These are phyloP conservation scores for Penicillium thymicola DNA, from an alignment of 2,329 filamentous ascomycete species.

Conservation along the genomic window DNA sequence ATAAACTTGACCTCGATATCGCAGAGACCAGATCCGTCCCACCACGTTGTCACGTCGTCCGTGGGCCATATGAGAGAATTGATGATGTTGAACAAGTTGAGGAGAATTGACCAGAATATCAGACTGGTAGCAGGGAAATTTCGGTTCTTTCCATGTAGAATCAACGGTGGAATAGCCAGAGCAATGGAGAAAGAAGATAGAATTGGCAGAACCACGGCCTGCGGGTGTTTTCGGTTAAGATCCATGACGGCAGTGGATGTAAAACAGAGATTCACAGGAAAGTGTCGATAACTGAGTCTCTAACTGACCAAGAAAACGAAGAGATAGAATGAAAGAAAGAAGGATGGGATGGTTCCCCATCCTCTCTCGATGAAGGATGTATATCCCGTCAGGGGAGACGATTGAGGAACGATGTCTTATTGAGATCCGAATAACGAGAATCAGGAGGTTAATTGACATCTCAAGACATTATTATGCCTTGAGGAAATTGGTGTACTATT, in stretches of 20 bases:
- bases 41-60: slow-evolving; percentile 55
- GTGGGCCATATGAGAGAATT: slow-evolving; percentile 65
- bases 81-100: slow-evolving; percentile 57
- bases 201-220: slow-evolving; percentile 46
- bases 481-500: neutral
- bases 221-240: slow-evolving; percentile 19
- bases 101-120: slow-evolving; percentile 54
- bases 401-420: slow-evolving; percentile 4
- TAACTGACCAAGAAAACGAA: neutral
- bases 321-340: neutral
- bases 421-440: slow-evolving; percentile 4
- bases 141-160: slow-evolving; percentile 58
- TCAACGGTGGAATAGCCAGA: slow-evolving; percentile 55
- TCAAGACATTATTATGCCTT: slow-evolving; percentile 2
- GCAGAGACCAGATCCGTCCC: slow-evolving; percentile 59
- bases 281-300: neutral
- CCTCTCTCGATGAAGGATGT: neutral
- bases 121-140: slow-evolving; percentile 60
- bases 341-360: neutral
- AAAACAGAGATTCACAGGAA: neutral
- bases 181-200: slow-evolving; percentile 51
- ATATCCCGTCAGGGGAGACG: neutral
- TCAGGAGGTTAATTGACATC: slow-evolving; percentile 4
- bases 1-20: slow-evolving; percentile 62
- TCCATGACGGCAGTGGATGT: slow-evolving; percentile 6